These are phyloP conservation scores for Blastocystis sp. DNA, from an alignment of 352 stramenopile species.

Conservation along the genomic window DNA sequence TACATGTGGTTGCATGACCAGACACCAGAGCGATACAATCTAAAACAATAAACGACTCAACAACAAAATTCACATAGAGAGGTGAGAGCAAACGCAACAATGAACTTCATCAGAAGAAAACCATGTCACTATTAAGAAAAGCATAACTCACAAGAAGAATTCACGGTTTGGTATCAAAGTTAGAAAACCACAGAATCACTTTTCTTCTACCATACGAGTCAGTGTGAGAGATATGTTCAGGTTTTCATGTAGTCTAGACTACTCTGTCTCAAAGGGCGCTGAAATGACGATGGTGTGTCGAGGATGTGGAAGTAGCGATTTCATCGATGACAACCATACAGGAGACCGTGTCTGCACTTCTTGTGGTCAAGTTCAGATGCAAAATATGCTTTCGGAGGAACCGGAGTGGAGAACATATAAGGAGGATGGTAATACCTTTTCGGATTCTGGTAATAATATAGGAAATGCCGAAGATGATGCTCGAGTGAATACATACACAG, in stretches of 20 bases:
- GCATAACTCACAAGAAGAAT: not conserved
- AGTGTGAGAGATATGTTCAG: not conserved
- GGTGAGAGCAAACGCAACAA: not conserved
- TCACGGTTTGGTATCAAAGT: not conserved
- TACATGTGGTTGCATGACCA: not conserved
- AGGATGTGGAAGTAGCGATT: slow-evolving; percentile 27
- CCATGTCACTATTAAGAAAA: not conserved
- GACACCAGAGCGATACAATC: not conserved
- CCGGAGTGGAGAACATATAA: slow-evolving; percentile 41
- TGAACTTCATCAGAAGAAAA: not conserved
- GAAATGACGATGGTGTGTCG: slow-evolving; percentile 35
- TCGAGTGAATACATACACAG: not conserved
- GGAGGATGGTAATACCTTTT: slow-evolving; percentile 8
- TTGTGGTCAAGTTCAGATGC: slow-evolving; percentile 21
- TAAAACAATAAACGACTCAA: not conserved
- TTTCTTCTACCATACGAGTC: not conserved
- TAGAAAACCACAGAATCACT: not conserved
- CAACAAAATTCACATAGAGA: slow-evolving; percentile 9
- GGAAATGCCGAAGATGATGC: slow-evolving; percentile 37
- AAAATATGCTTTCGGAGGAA: slow-evolving; percentile 51
- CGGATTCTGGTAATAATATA: not conserved
- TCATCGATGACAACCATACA: slow-evolving; percentile 28
- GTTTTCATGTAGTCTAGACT: not conserved
- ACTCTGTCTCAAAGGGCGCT: not conserved
- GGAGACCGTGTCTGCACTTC: slow-evolving; percentile 28